Evolutionary conservation across 345 rosid genomes (phyloP), one percentile per base, ranked within the genome.

Genomic region (Aquilaria sinensis): DNA sequence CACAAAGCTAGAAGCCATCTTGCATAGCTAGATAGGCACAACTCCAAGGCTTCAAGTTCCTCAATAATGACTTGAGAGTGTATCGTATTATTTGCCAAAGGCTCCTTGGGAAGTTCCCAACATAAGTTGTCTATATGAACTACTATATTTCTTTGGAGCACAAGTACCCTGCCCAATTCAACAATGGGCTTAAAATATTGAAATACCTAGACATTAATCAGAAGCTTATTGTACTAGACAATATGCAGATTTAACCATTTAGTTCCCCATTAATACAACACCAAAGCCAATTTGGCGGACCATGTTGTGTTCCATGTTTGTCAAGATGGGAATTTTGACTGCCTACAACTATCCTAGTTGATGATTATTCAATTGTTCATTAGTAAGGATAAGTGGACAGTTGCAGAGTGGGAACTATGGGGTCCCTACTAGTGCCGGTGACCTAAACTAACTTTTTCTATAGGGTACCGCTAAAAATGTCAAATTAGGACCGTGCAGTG

Each of bases 251-350:
- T 41, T 85, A 2, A 67, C 85, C 4, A 75, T 65, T 62, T 83
- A 88, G 56, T 85, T 85, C 64, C 70, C 86, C 1, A 81, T 80
- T 45, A 96, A 56, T 96, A 89, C 47, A 89, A 92, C 58, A 90
- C 95, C 0, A 96, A 95, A 0, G 98, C 82, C 29, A 92, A 89
- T 68, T 33, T 89, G 59, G 92, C 87, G 2, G 95, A 92, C 74
- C 74, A 92, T 75, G 79, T 85, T 33, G 81, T 96, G 0, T 63
- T 92, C 7, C 67, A 78, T 32, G 64, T 77, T 0, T 75, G 74
- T 46, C 47, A 57, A 34, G 47, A 53, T 1, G n/a, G 12, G 0
- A 34, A 34, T 34, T 73, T 89, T 57, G 34, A 48, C 58, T n/a
- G 61, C 0, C 54, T 83, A 41, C 79, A 72, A 37, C 34, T 83